Evolutionary conservation across 805 yeast genomes (phyloP).

Genomic region (Dipodascus albidus): DNA sequence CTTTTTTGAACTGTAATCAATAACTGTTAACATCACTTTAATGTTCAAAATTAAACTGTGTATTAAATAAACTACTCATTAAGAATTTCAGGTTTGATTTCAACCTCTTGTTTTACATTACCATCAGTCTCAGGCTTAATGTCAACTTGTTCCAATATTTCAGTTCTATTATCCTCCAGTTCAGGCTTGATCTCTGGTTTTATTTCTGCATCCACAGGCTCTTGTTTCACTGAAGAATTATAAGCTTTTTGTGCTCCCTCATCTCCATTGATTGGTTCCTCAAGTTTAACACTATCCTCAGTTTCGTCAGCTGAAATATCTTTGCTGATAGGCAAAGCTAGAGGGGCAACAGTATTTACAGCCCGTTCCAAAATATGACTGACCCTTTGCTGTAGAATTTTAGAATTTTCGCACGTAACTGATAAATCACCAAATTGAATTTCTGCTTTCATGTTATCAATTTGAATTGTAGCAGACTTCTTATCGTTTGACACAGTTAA

Average conservation of each 20-base stretch:
- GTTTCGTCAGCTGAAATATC: no score
- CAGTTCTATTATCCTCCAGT: background rate
- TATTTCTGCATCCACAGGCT: background rate
- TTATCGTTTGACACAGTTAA: constrained; percentile 30
- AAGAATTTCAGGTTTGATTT: no score
- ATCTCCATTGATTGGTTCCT: background rate
- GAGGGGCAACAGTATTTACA: constrained; percentile 71
- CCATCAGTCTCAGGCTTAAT: background rate
- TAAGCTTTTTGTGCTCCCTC: background rate
- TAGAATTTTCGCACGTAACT: constrained; percentile 56
- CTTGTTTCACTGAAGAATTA: background rate
- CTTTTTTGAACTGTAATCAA: no score
- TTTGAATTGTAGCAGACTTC: constrained; percentile 43
- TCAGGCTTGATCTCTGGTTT: background rate
- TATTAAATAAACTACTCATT: background rate
- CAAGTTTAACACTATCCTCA: background rate
- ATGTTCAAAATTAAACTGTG: no score
- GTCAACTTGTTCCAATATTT: background rate
- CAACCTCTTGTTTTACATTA: background rate
- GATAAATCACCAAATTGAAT: constrained; percentile 53
- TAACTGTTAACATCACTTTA: no score
- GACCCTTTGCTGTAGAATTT: constrained; percentile 70
- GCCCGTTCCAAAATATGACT: constrained; percentile 73
- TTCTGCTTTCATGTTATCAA: constrained; percentile 66
- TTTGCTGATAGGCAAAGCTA: constrained; percentile 20